Base-by-base conservation (phyloP, 2,329 filamentous ascomycete species). In the Sordariomycetes sp. region DNA sequence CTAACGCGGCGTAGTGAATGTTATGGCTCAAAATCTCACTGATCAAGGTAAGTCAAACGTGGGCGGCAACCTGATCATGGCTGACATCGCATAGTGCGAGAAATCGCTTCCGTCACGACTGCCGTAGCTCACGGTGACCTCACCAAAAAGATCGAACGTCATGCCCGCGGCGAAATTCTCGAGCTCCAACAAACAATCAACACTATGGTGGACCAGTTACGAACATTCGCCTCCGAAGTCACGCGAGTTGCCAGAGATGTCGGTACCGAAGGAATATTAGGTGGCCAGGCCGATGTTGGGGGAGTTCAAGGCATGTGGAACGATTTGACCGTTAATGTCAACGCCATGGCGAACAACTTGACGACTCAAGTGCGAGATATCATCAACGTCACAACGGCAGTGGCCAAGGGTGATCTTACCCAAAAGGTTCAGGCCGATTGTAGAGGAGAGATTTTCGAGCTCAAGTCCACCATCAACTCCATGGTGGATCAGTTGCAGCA, bases 401-500 rank as follows among this genome's bases (percentile, higher is more conserved):
- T 82, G 45, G 78, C 78, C 47, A 79, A 78, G 60, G 90, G 90
- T 61, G 92, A 98, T 57, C 70, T 98, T 48, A 95, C 88, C 33
- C 90, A 94, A 59, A 95, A 95, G 59, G 90, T 98, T 25, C 86
- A 94, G 58, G 88, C 88, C 40, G 86, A 86, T 51, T 90, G 84
- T 61, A 83, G 80, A 64, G 93, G 83, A 59, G 92, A 90, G 70
- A 96, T 88, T 50, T 83, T 79, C 54, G 86, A 85, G 64, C 82
- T 98, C 52, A 98, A 98, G 63, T 88, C 87, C 39, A 96, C 92
- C 30, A 98, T 96, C 68, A 98, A 98, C 63, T 92, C 85, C 55
- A 98, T 98, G 90, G 90, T 98, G 45, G 92, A 95, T 57, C 92
- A 95, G 58, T 69, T 98, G 38, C 86, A 94, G 53, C 88, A 95